These are phyloP conservation scores for Aspergillus incahuasiensis DNA, from an alignment of 495 filamentous ascomycete genomes.

Conservation along the genomic window DNA sequence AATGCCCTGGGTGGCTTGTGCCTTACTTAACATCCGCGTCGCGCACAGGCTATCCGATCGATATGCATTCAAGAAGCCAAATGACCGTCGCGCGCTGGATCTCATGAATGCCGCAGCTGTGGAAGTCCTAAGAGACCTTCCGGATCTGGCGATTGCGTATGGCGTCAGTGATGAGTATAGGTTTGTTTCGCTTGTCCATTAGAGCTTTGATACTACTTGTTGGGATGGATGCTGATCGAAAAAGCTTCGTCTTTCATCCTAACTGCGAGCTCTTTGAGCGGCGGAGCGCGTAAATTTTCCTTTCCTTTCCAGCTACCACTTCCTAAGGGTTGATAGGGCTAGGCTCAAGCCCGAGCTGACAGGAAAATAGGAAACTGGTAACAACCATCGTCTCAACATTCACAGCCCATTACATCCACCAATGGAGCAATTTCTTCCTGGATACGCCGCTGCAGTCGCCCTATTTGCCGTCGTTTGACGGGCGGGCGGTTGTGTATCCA, in stretches of 20 bases:
- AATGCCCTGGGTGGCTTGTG: too few species aligned
- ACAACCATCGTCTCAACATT: conserved; percentile 90
- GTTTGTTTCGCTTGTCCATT: conserved; percentile 42
- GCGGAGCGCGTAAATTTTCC: conserved; percentile 61
- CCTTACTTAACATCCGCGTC: background rate
- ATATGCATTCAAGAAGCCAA: conserved; percentile 85
- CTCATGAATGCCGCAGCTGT: conserved; percentile 92
- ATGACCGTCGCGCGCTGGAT: conserved; percentile 79
- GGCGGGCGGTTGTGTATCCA: conserved; percentile 84
- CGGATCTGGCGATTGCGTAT: conserved; percentile 82
- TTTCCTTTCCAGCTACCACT: background rate
- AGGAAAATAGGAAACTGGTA: conserved; percentile 65
- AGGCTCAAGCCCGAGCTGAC: background rate
- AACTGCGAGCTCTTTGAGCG: conserved; percentile 78
- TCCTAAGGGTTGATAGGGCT: background rate
- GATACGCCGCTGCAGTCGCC: conserved; percentile 61
- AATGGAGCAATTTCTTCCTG: conserved; percentile 75
- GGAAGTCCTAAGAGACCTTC: conserved; percentile 75
- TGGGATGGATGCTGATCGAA: background rate
- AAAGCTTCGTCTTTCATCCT: conserved; percentile 84
- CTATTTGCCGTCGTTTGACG: conserved; percentile 80
- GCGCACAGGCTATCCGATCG: conserved; percentile 65
- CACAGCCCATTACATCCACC: conserved; percentile 81
- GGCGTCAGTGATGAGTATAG: conserved; percentile 93
- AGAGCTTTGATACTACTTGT: too few species aligned